phyloP scores from a whole-genome alignment of 78 protist species.

The Isochrysis galbana region DNA sequence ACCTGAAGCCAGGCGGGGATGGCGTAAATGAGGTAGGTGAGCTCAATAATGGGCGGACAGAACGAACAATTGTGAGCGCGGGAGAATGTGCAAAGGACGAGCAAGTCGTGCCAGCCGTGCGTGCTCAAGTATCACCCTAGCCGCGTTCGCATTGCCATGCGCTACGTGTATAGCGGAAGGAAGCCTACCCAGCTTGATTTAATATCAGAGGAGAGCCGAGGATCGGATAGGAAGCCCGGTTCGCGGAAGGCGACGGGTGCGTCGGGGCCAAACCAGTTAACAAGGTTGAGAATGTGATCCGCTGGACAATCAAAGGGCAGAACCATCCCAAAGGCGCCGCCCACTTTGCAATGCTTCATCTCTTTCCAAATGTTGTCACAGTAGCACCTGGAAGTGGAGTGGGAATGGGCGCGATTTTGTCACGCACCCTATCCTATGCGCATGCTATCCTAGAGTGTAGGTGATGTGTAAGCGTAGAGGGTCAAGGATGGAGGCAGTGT shows the following conservation, averaged over 20 bases:
- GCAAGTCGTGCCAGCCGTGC: background rate
- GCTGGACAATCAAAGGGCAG: constrained; percentile 17
- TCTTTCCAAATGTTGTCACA: constrained; percentile 22
- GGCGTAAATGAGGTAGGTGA: background rate
- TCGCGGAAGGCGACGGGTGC: background rate
- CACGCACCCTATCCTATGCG: too few species aligned
- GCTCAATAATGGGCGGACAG: background rate
- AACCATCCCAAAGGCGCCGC: constrained; percentile 13
- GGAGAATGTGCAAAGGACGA: background rate
- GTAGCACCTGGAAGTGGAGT: too few species aligned
- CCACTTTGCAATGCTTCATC: constrained; percentile 13
- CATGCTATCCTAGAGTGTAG: too few species aligned
- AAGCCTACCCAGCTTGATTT: background rate
- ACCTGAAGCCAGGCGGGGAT: background rate
- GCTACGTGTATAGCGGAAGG: too few species aligned
- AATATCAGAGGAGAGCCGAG: background rate
- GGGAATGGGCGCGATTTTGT: too few species aligned
- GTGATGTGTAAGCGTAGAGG: too few species aligned
- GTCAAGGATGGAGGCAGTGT: too few species aligned
- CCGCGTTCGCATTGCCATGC: background rate
- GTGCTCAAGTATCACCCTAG: background rate
- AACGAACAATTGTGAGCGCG: background rate
- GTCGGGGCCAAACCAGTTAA: background rate
- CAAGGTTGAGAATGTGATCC: background rate
- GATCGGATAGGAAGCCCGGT: background rate